Evolutionary conservation across 441 rosid genomes (phyloP).

Genomic region (Gossypium laxum): DNA sequence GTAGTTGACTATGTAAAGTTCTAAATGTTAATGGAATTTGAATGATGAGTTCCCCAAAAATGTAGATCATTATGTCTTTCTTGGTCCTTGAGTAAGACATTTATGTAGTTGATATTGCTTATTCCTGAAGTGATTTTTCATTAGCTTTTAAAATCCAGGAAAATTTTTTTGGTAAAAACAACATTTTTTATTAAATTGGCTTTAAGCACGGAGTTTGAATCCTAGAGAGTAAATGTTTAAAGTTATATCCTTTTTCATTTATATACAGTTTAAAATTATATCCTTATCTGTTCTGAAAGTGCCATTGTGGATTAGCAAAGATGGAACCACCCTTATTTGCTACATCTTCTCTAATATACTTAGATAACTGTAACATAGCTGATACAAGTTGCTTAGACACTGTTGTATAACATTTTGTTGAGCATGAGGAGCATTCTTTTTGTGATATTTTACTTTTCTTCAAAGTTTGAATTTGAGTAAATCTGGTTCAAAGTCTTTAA

Average conservation of each 20-base stretch:
- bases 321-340: not conserved
- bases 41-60: not conserved
- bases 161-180: not conserved
- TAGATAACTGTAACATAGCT: not conserved
- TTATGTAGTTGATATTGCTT: slow-evolving; percentile 7
- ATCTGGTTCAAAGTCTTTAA: not conserved
- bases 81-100: not conserved
- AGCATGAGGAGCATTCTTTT: not conserved
- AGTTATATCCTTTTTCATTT: not conserved
- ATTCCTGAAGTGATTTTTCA: not conserved
- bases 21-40: not conserved
- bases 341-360: not conserved
- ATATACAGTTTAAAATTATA: not conserved
- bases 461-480: not conserved
- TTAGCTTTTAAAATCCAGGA: not conserved
- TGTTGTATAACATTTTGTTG: slow-evolving; percentile 2
- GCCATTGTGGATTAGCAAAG: not conserved
- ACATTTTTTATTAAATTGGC: not conserved
- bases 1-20: not conserved
- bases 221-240: not conserved
- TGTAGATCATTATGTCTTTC: not conserved
- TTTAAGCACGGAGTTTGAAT: not conserved
- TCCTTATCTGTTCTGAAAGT: not conserved
- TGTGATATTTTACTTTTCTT: slow-evolving; percentile 3
- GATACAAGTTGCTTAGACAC: not conserved